Conservation (phyloP, 805 yeast species). For the Debaryomyces castellii region DNA sequence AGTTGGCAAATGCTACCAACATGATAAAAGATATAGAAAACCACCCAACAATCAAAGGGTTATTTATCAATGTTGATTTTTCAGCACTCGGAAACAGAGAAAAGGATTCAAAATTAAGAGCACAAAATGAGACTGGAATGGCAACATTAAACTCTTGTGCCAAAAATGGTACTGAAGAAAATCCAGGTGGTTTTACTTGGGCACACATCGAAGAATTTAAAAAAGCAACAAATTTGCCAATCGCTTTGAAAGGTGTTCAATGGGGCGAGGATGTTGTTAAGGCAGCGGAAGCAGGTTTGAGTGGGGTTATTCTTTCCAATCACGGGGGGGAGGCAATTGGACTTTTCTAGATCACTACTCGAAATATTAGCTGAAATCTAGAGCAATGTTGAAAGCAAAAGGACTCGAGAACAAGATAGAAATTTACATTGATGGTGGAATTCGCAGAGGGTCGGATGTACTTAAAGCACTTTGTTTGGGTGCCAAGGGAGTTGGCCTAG, state of each 20-base stretch:
- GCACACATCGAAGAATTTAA: constrained; percentile 58
- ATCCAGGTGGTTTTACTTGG: constrained; percentile 50
- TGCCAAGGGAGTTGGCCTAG: too few species aligned
- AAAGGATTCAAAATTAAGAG: constrained; percentile 38
- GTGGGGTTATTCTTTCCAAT: constrained; percentile 81
- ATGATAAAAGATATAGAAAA: constrained; percentile 28
- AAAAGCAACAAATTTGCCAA: constrained; percentile 58
- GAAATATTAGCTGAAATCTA: constrained; percentile 72
- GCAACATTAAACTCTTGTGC: constrained; percentile 5
- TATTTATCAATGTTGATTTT: constrained; percentile 53
- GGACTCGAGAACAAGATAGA: constrained; percentile 49
- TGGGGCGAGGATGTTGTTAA: constrained; percentile 72
- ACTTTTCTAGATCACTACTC: constrained; percentile 75
- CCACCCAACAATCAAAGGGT: constrained; percentile 36
- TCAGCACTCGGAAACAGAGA: constrained; percentile 52
- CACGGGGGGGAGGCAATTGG: constrained; percentile 92
- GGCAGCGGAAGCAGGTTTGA: constrained; percentile 70
- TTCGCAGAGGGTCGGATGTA: constrained; percentile 66
- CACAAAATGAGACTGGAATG: constrained; percentile 15
- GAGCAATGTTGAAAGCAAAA: constrained; percentile 48
- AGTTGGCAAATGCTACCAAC: constrained; percentile 18
- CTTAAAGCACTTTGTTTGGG: constrained; percentile 68
- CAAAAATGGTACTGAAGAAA: constrained; percentile 3
- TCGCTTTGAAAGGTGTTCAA: constrained; percentile 76
- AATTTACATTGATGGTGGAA: constrained; percentile 67